Base-by-base conservation (phyloP, 2,329 filamentous ascomycete genomes). In the Aschersonia sp. region DNA sequence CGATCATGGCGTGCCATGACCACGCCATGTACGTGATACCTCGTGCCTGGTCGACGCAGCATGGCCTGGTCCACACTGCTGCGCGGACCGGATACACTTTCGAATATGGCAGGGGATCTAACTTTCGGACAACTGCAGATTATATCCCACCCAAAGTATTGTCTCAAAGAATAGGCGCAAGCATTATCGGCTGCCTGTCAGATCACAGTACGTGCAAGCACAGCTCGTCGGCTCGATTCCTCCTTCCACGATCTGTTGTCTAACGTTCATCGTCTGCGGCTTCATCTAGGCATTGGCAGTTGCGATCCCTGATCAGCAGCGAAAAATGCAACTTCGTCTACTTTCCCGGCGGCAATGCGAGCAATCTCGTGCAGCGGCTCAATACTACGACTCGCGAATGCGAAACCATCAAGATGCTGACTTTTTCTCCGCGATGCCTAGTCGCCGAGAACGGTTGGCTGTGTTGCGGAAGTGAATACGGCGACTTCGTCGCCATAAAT, bases 371-470 rank as follows among this genome's bases (percentile, higher is more conserved):
- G 46, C 83, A 83, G 57, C 75, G 77, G 37, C 75, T 90, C 49
- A 76, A 89, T 57, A 79, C 83, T 50, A 76, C 67, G 50, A 81
- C 76, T 55, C 79, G 72, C 62, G 84, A 81, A 71, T 81, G 78
- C 68, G 85, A 83, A 66, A 83, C 76, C 51, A 78, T 86, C 62
- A 86, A 79, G 46, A 70, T 80, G 32, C 71, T 89, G 54, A 79
- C 73, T 54, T 92, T 81, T 64, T 76, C 64, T 56, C 85, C 89
- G n/a, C 78, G 86, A 66, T 97, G 90, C 63, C 77, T 96, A 6
- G 84, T 87, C n/a, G 85, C 87, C 6, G 83, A 81, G 47, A 78
- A 85, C 57, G 88, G 88, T 46, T 97, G 87, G 83, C 75, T 97
- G 39, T 95, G 87, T 57, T 86, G 89, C 44, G 92, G 90, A 44